These are phyloP conservation scores for Acanthamoeba quina DNA, from an alignment of 208 protist species.

Conservation along the genomic window DNA sequence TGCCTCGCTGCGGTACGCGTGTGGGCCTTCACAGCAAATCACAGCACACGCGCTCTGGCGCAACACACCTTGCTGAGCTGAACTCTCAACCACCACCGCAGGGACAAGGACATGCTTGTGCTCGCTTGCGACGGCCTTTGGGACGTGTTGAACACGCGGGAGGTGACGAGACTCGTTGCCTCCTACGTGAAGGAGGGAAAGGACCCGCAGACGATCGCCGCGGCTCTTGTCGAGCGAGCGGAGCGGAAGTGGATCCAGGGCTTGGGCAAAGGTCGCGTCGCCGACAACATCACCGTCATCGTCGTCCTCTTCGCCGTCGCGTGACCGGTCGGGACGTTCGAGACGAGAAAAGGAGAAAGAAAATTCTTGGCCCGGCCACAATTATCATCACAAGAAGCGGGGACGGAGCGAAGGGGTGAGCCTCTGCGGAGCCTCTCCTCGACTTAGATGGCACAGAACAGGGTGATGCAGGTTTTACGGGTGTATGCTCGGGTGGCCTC, in stretches of 20 bases:
- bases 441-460: neutral
- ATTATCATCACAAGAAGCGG: too few species aligned
- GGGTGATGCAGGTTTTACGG: slow-evolving; percentile 1
- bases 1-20: neutral
- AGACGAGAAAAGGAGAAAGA: too few species aligned
- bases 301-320: neutral
- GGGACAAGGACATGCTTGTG: slow-evolving; percentile 47
- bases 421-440: too few species aligned
- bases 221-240: neutral
- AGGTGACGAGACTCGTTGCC: slow-evolving; percentile 41
- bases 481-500: slow-evolving; percentile 8
- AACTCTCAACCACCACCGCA: neutral
- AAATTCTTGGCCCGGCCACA: too few species aligned
- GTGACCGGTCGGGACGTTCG: too few species aligned
- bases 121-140: slow-evolving; percentile 32
- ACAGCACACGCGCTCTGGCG: neutral
- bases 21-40: too few species aligned
- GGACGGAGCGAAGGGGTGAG: too few species aligned
- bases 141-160: neutral
- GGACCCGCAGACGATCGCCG: slow-evolving; percentile 2
- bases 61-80: neutral
- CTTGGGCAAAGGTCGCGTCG: neutral
- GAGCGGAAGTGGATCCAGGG: slow-evolving; percentile 32
- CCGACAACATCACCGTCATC: slow-evolving; percentile 29
- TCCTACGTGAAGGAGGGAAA: neutral